These are phyloP conservation scores for Sporothrix schenckii DNA, from an alignment of 2,329 filamentous ascomycete species.

Conservation along the genomic window DNA sequence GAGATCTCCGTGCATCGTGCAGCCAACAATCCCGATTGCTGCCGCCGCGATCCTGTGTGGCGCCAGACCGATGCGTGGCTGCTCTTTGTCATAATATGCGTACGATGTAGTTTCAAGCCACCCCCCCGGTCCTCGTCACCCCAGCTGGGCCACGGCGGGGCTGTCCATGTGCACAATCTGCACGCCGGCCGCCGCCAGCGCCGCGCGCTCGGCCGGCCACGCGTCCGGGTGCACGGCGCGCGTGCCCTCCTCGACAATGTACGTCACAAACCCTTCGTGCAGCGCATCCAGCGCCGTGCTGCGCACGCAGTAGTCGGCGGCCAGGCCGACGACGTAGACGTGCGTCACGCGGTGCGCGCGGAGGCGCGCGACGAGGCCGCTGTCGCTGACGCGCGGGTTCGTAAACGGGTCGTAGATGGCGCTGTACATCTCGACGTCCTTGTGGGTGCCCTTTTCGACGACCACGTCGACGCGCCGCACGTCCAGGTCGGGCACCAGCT, in stretches of 20 bases:
- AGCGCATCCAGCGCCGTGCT: constrained; percentile 77
- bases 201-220: constrained; percentile 60
- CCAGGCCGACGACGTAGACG: constrained; percentile 84
- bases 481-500: constrained; percentile 73
- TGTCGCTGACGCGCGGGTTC: constrained; percentile 61
- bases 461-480: constrained; percentile 61
- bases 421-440: constrained; percentile 87
- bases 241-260: constrained; percentile 77
- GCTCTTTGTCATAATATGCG: too few relatives aligned
- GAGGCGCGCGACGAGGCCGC: constrained; percentile 64
- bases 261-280: constrained; percentile 74
- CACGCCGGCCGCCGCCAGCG: constrained; percentile 63
- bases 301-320: constrained; percentile 87
- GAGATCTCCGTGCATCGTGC: too few relatives aligned
- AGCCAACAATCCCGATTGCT: too few relatives aligned
- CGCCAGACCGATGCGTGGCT: background rate
- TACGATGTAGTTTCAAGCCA: background rate
- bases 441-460: constrained; percentile 76
- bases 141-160: constrained; percentile 53
- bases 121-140: background rate
- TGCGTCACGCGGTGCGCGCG: constrained; percentile 64
- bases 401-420: constrained; percentile 82
- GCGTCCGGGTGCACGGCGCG: constrained; percentile 66
- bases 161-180: constrained; percentile 61
- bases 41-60: too few relatives aligned